A percentile compares a stretch with the other conserved stretches of the same genome.
Evolutionary conservation across 352 stramenopile genomes (phyloP).

Genomic region (Pythium dissotocum): DNA sequence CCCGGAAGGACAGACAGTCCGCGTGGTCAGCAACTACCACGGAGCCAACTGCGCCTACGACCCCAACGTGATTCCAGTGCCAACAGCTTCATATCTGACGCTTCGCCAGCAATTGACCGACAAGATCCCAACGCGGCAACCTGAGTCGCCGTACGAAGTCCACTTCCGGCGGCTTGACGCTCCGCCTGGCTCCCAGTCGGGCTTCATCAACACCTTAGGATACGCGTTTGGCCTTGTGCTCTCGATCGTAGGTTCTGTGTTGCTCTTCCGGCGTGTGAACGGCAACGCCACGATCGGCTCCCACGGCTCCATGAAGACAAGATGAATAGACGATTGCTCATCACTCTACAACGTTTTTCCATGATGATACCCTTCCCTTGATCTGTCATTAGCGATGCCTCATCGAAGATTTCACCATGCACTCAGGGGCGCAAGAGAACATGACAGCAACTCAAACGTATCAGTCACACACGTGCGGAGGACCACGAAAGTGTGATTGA

Average conservation of each 20-base stretch:
- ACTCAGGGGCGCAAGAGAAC: too few species aligned
- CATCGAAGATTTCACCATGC: too few species aligned
- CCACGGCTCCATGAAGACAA: slow-evolving; percentile 29
- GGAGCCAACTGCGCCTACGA: slow-evolving; percentile 64
- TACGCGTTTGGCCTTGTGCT: slow-evolving; percentile 43
- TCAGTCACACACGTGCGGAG: too few species aligned
- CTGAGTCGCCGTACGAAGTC: slow-evolving; percentile 24
- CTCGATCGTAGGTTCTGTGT: slow-evolving; percentile 49
- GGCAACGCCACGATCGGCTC: slow-evolving; percentile 16
- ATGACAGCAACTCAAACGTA: too few species aligned
- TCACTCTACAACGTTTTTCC: background rate
- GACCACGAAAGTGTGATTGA: too few species aligned
- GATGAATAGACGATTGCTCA: background rate
- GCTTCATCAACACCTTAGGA: slow-evolving; percentile 13
- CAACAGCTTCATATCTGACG: slow-evolving; percentile 18
- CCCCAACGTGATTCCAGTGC: slow-evolving; percentile 40
- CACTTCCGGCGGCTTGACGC: slow-evolving; percentile 22
- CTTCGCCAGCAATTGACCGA: slow-evolving; percentile 27
- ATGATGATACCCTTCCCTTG: too few species aligned
- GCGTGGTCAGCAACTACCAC: slow-evolving; percentile 77
- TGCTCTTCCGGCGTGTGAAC: slow-evolving; percentile 62
- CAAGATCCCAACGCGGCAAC: background rate
- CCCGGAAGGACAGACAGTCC: slow-evolving; percentile 42
- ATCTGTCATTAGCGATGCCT: too few species aligned
- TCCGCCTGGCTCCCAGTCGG: background rate